Base-by-base conservation (phyloP, 805 yeast species). In the Debaryomyces tyrocola region DNA sequence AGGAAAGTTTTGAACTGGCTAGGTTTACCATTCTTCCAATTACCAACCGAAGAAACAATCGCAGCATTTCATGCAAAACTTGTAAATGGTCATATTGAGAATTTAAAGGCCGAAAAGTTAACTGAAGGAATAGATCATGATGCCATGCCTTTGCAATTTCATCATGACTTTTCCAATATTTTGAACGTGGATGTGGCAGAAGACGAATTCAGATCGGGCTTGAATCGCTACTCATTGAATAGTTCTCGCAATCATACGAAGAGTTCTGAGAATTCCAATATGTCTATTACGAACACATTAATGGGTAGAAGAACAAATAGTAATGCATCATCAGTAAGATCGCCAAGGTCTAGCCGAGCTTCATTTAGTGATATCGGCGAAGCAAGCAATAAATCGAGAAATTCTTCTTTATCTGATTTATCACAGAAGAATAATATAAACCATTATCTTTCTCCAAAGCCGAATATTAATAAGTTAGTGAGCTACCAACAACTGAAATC, bases 11-110 rank as follows among this genome's bases (percentile, higher is more conserved):
- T 77, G 20, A 58, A 65, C 43, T 63, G 59, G 55, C 49, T 67
- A 15, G 57, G 56, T 15, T 55, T 80, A 33, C 85, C 85, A 2
- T 57, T 78, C 20, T 79, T 70, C 55, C 52, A 54, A 20, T 59
- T 80, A 21, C 83, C 84, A 1, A 61, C 66, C 2, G 72, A 67
- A 14, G 62, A 57, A 14, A 68, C 63, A 41, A 57, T 65, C 9
- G 47, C 54, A 15, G 51, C 53, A 40, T 45, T 54, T 20, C 66
- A 62, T 47, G 40, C 42, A 18, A 50, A 56, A 33, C 55, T 55
- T 41, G 41, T 60, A 10, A 40, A 43, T 20, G 46, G 52, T 11
- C 50, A 50, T 44, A 21, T 52, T 20, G 50, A 53, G 28, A 24
- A 36, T n/a, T 8, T 43, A 41, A 41, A 31, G 24, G 40, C 40